phyloP scores from a whole-genome alignment of 2,329 filamentous ascomycete species.

The Alternaria infectoria region DNA sequence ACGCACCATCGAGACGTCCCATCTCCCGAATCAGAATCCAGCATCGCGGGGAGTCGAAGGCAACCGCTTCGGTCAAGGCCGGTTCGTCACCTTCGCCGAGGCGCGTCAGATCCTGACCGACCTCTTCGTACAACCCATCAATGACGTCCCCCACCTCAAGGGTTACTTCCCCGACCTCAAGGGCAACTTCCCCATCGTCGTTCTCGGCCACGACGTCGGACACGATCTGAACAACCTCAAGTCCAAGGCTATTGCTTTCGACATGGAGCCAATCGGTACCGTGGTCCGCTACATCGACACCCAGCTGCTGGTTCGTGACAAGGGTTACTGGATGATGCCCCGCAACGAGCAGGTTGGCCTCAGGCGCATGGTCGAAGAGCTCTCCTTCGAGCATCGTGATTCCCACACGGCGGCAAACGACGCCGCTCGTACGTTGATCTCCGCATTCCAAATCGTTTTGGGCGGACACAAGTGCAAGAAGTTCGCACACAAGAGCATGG shows the following conservation, averaged over 20 bases:
- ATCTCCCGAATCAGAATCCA: conserved; percentile 14
- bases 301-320: conserved; percentile 24
- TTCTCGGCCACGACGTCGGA: conserved; percentile 30
- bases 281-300: conserved; percentile 32
- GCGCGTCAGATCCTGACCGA: conserved; percentile 15
- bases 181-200: conserved; percentile 24
- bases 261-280: conserved; percentile 10
- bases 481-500: not conserved
- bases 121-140: conserved; percentile 21
- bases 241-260: conserved; percentile 18
- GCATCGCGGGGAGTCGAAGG: conserved; percentile 16
- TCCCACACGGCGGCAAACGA: conserved; percentile 33
- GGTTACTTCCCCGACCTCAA: conserved; percentile 10
- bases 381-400: conserved; percentile 24
- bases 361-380: conserved; percentile 1
- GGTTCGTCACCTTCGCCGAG: conserved; percentile 23
- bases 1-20: conserved; percentile 26
- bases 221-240: conserved; percentile 29
- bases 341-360: conserved; percentile 19
- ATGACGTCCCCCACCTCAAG: not conserved
- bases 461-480: not conserved
- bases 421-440: conserved; percentile 29
- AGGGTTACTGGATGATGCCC: not conserved
- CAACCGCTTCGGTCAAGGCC: conserved; percentile 30
- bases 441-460: conserved; percentile 25